These are phyloP conservation scores for Tetrahymena thermophila DNA, from an alignment of 73 alveolate genomes.

Conservation along the genomic window DNA sequence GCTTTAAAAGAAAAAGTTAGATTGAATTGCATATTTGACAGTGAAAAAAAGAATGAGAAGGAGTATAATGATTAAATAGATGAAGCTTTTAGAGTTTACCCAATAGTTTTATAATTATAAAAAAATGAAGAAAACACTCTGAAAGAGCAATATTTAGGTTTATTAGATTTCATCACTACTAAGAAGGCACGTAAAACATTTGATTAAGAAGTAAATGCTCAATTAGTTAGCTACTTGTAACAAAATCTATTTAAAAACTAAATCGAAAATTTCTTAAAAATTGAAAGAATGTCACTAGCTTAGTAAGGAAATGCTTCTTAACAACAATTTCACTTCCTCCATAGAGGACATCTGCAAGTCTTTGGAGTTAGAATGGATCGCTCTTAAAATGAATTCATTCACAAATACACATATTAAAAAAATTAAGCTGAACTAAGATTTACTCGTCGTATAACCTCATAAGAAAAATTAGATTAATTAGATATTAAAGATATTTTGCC, in stretches of 20 bases:
- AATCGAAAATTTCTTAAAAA: background rate
- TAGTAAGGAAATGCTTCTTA: background rate
- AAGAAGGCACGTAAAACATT: background rate
- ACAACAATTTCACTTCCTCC: background rate
- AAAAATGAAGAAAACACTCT: background rate
- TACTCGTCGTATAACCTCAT: background rate
- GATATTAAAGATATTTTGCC: background rate
- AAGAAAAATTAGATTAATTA: background rate
- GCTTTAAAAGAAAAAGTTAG: background rate
- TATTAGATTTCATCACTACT: background rate
- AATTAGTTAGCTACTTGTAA: background rate
- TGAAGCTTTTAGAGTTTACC: background rate
- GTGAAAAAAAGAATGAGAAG: background rate
- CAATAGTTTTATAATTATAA: background rate
- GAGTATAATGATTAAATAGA: background rate
- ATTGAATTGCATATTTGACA: background rate
- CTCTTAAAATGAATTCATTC: background rate
- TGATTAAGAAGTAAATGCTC: background rate
- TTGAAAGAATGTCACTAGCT: background rate
- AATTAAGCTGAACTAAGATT: background rate
- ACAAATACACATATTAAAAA: background rate
- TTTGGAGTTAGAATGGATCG: background rate
- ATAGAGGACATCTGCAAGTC: background rate
- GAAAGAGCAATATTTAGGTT: background rate
- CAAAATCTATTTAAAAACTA: background rate